Conservation (phyloP, 2,329 filamentous ascomycete species). For the Cephalotrichum gorgonifer region DNA sequence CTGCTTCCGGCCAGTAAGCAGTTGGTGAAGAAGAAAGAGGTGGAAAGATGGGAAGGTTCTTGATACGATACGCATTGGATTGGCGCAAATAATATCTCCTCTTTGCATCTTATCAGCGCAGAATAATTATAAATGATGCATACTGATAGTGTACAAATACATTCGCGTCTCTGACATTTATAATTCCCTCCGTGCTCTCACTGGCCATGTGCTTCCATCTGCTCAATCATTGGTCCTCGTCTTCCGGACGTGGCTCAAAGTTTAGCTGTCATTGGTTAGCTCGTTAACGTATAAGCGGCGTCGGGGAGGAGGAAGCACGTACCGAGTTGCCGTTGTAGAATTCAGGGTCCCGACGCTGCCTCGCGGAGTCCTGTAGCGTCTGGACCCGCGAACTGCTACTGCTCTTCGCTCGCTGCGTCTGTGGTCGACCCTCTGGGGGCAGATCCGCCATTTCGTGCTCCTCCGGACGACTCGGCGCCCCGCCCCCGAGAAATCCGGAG, state of each 20-base stretch:
- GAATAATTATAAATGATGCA: conserved; percentile 7
- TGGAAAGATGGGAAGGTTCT: neutral
- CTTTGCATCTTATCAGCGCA: neutral
- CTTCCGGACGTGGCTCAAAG: conserved; percentile 55
- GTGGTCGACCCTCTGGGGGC: neutral
- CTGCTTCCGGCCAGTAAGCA: conserved; percentile 56
- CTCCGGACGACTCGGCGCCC: neutral
- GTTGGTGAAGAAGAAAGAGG: neutral
- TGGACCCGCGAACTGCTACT: conserved; percentile 31
- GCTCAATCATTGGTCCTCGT: conserved; percentile 29
- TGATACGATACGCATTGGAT: conserved; percentile 5
- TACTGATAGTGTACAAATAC: conserved; percentile 13
- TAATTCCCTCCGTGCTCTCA: neutral
- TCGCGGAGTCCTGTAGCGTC: conserved; percentile 23
- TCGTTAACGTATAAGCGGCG: neutral
- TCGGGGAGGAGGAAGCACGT: conserved; percentile 19
- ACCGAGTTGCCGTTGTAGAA: conserved; percentile 91
- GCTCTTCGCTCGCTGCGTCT: conserved; percentile 2
- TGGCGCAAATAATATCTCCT: conserved; percentile 2
- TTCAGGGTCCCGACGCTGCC: conserved; percentile 50
- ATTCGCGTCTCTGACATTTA: conserved; percentile 8
- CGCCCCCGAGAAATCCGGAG: neutral
- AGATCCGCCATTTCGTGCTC: conserved; percentile 2
- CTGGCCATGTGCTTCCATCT: neutral
- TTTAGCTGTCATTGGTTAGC: conserved; percentile 42